phyloP scores from a whole-genome alignment of 2,329 filamentous ascomycete genomes.

The Hypocrella siamensis region DNA sequence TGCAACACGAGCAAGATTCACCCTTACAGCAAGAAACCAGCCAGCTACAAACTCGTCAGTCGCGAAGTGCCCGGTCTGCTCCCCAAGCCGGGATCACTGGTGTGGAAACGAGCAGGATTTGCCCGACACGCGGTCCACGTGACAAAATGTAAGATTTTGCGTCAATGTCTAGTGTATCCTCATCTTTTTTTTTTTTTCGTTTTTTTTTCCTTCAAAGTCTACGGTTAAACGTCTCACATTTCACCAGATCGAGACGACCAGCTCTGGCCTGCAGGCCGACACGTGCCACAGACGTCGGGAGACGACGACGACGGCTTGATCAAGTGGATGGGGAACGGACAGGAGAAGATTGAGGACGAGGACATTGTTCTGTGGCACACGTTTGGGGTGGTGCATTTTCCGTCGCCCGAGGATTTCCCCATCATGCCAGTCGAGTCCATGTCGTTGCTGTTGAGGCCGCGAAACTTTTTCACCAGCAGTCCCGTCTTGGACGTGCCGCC shows the following conservation, averaged over 20 bases:
- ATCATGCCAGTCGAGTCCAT: constrained; percentile 84
- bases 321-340: constrained; percentile 60
- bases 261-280: constrained; percentile 71
- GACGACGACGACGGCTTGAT: constrained; percentile 59
- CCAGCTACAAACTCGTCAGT: constrained; percentile 79
- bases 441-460: constrained; percentile 59
- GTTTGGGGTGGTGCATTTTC: constrained; percentile 83
- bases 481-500: constrained; percentile 71
- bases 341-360: constrained; percentile 57
- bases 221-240: not conserved
- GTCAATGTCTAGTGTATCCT: too few species aligned
- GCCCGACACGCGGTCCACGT: constrained; percentile 78
- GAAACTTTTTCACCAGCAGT: constrained; percentile 72
- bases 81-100: constrained; percentile 65
- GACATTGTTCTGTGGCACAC: constrained; percentile 91
- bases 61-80: constrained; percentile 66
- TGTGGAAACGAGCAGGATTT: constrained; percentile 83
- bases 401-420: constrained; percentile 78
- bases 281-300: constrained; percentile 78
- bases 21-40: constrained; percentile 70
- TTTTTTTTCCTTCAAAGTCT: not conserved
- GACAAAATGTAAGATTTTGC: constrained; percentile 62
- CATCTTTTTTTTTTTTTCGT: not conserved
- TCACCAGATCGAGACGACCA: constrained; percentile 59
- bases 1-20: constrained; percentile 73